Conservation (phyloP, 441 rosid species). For the Mallotus japonicus region DNA sequence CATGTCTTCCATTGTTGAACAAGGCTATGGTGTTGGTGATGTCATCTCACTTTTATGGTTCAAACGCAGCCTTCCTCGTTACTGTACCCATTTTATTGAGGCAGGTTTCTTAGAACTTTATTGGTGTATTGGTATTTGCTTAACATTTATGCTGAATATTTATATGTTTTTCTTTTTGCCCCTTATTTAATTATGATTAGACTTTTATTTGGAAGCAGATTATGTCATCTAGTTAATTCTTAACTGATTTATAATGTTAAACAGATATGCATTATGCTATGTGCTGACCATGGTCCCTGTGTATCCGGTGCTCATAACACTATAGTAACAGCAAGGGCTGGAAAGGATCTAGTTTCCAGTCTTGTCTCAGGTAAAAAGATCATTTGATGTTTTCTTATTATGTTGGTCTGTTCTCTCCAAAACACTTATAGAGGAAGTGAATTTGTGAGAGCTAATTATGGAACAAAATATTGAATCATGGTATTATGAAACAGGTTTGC, state of each 20-base stretch:
- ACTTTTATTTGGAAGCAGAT: slow-evolving; percentile 9
- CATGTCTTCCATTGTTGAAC: slow-evolving; percentile 91
- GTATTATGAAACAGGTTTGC: slow-evolving; percentile 59
- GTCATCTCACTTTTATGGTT: slow-evolving; percentile 95
- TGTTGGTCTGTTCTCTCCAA: neutral
- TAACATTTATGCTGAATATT: neutral
- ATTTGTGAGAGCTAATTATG: neutral
- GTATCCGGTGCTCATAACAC: slow-evolving; percentile 98
- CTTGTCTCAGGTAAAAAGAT: slow-evolving; percentile 69
- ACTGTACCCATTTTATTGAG: slow-evolving; percentile 90
- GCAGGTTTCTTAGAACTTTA: slow-evolving; percentile 30
- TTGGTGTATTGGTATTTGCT: neutral
- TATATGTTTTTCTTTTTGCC: neutral
- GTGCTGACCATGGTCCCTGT: slow-evolving; percentile 97
- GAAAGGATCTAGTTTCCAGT: slow-evolving; percentile 96
- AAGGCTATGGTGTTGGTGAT: slow-evolving; percentile 89
- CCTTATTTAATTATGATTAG: neutral
- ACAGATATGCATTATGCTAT: slow-evolving; percentile 93
- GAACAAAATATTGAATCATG: slow-evolving; percentile 19
- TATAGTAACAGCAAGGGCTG: slow-evolving; percentile 96
- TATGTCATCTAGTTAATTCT: slow-evolving; percentile 7
- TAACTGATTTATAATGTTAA: slow-evolving; percentile 25
- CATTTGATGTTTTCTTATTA: slow-evolving; percentile 6
- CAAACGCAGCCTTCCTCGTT: slow-evolving; percentile 95
- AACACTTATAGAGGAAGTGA: neutral